A percentile compares a stretch with the other conserved stretches of the same genome.
Conservation (phyloP, 306 rosid genomes). For the Lithocarpus polystachyus region DNA sequence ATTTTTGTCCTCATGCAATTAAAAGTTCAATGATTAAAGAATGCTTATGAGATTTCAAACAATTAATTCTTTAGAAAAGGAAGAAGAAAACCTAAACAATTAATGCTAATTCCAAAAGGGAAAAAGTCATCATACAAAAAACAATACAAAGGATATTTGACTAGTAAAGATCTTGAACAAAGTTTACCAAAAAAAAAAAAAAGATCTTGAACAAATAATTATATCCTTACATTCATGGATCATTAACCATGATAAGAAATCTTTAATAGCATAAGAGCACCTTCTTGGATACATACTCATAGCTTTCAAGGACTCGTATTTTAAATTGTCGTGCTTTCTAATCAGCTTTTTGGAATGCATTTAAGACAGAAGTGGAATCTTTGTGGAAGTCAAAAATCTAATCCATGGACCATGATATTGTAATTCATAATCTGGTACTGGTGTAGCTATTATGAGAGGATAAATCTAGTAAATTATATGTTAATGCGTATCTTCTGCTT, state of each 20-base stretch:
- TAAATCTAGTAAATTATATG: not conserved
- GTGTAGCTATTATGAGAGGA: not conserved
- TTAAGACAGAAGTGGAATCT: not conserved
- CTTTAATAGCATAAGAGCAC: not conserved
- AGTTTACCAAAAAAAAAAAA: no score
- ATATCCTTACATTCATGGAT: not conserved
- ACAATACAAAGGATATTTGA: constrained; percentile 12
- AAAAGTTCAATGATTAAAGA: no score
- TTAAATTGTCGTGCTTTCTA: not conserved
- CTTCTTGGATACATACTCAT: not conserved
- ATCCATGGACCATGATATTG: not conserved
- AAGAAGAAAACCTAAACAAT: not conserved
- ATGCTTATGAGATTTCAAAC: not conserved
- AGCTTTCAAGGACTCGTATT: not conserved
- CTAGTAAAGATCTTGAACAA: not conserved
- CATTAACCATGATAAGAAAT: not conserved
- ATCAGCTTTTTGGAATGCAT: not conserved
- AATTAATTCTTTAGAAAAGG: not conserved
- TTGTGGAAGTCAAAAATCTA: not conserved
- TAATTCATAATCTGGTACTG: not conserved
- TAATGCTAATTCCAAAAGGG: no score
- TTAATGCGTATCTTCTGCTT: not conserved
- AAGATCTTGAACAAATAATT: not conserved
- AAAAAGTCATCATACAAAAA: not conserved
- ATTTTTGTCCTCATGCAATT: no score